Evolutionary conservation across 2,329 filamentous ascomycete species (phyloP).

Genomic region (Ceratocystis lukuohia): DNA sequence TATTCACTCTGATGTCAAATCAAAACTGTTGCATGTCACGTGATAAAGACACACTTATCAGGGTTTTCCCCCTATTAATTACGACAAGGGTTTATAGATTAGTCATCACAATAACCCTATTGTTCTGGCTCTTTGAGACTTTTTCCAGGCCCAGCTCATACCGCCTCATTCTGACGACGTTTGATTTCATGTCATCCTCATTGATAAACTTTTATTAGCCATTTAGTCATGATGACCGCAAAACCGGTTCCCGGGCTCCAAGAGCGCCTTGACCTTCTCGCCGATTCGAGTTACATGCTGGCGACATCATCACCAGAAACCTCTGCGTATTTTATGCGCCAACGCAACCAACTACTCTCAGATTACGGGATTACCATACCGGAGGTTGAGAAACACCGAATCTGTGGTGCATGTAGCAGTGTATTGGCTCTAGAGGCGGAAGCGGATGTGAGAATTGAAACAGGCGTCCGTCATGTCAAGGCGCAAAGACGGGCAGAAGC

Average conservation of each 20-base stretch:
- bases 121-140: background rate
- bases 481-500: background rate
- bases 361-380: slow-evolving; percentile 33
- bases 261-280: slow-evolving; percentile 27
- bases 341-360: slow-evolving; percentile 37
- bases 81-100: background rate
- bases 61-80: too few species aligned
- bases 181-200: background rate
- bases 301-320: slow-evolving; percentile 38
- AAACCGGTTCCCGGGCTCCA: slow-evolving; percentile 12
- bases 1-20: background rate
- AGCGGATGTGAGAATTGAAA: slow-evolving; percentile 22
- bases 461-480: slow-evolving; percentile 4
- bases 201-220: too few species aligned
- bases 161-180: background rate
- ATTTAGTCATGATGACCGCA: background rate
- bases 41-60: too few species aligned
- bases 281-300: slow-evolving; percentile 47
- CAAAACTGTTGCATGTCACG: too few species aligned
- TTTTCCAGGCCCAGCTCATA: background rate
- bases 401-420: slow-evolving; percentile 47
- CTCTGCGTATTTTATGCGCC: slow-evolving; percentile 46
- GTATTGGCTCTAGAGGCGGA: slow-evolving; percentile 43
- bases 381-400: slow-evolving; percentile 39
- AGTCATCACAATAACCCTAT: background rate